phyloP scores from a whole-genome alignment of 257 asterid genomes.

The Capsicum rhomboideum region DNA sequence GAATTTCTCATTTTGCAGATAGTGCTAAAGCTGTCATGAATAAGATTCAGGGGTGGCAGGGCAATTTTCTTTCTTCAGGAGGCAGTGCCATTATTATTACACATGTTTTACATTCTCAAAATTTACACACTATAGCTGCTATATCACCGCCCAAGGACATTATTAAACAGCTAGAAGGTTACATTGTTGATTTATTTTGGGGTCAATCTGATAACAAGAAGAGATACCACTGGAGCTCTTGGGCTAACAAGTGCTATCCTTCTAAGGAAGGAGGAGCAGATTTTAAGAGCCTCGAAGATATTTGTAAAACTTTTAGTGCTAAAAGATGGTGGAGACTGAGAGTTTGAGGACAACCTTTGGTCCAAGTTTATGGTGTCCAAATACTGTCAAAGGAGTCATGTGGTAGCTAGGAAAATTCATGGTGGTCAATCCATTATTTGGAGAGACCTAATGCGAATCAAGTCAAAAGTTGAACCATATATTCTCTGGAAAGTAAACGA shows the following conservation, averaged over 20 bases:
- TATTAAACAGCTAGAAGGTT: background rate
- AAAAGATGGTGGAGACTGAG: background rate
- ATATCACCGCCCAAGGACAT: no score
- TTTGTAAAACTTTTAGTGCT: no score
- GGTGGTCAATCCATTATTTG: no score
- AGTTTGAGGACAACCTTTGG: background rate
- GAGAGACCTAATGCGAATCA: no score
- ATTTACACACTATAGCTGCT: no score
- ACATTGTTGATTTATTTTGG: no score
- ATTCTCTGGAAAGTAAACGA: no score
- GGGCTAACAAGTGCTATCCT: background rate
- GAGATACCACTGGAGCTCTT: no score
- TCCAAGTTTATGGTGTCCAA: background rate
- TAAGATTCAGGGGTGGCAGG: background rate
- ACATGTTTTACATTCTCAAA: no score
- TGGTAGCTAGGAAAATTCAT: no score
- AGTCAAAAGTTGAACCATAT: no score
- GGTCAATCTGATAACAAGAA: background rate
- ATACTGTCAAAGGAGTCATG: no score
- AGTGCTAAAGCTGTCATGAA: background rate
- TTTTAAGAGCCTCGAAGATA: background rate
- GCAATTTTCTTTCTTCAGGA: background rate
- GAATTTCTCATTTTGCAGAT: background rate
- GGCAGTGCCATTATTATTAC: background rate
- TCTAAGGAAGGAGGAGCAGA: background rate